Base-by-base conservation (phyloP, 148 eudicot species). In the Rhododendron mucronatum region DNA sequence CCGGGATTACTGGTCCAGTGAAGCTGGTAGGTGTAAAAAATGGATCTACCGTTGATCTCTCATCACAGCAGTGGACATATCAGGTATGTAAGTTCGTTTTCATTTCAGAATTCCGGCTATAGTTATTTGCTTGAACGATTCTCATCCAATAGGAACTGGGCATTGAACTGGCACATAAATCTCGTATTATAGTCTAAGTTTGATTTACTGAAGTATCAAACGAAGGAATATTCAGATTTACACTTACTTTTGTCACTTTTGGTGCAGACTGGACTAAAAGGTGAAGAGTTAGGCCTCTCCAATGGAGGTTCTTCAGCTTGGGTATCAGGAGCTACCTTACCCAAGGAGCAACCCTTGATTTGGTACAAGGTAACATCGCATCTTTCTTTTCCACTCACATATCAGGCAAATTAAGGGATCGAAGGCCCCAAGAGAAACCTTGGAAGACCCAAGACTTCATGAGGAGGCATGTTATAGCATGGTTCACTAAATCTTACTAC, bases 1-100 rank as follows among this genome's bases (percentile, higher is more conserved):
- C 99, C 51, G 99, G 99, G 82, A 83, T 97, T 80, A 91, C 94
- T 81, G 96, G 98, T 81, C 97, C 98, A 35, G 96, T 95, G 79
- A 86, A 78, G 87, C 89, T 97, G 80, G 88, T 86, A 90, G 92
- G 94, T 87, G 92, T 89, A 74, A 86, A 75, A n/a, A 93, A 88
- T 45, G 92, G 91, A 50, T 85, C 93, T 6, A 86, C 85, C 9
- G 7, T 88, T 78, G 95, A 95, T 85, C 93, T 97, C 88, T 92
- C 98, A 44, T 91, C 98, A 63, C 93, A 91, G 83, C 86, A 87
- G 78, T 97, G 99, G 99, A 93, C 93, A 15, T 97, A 97, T 87
- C 99, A 97, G 97, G 99, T 94, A 65, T 65, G 28, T 23, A 18
- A 63, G 79, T 85, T 87, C 20, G 13, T 71, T 55, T 65, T 48